Evolutionary conservation across 2,329 filamentous ascomycete species (phyloP).

Genomic region (Monosporascus ibericus): DNA sequence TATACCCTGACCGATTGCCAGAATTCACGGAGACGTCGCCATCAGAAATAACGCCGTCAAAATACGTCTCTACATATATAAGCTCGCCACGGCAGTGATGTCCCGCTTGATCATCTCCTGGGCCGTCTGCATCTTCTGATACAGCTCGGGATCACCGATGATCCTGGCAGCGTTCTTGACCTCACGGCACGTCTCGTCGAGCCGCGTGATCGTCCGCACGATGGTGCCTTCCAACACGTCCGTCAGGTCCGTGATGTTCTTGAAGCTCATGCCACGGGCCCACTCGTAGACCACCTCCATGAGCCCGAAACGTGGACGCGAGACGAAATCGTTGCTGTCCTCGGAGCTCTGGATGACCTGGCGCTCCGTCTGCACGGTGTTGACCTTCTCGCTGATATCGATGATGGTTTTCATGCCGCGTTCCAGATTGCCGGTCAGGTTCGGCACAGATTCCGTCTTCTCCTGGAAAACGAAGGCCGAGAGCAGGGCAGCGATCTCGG

Average conservation of each 20-base stretch:
- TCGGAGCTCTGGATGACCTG: constrained; percentile 89
- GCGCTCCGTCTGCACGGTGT: constrained; percentile 78
- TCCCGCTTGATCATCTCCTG: constrained; percentile 98
- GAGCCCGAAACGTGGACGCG: constrained; percentile 80
- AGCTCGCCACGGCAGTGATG: constrained; percentile 80
- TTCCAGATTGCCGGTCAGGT: constrained; percentile 74
- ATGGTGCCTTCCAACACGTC: constrained; percentile 97
- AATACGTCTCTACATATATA: constrained; percentile 66
- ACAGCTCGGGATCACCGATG: constrained; percentile 87
- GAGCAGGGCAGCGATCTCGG: constrained; percentile 90
- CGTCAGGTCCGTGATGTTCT: constrained; percentile 91
- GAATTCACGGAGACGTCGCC: too few species aligned
- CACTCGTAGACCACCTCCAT: constrained; percentile 99
- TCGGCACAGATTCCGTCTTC: constrained; percentile 79
- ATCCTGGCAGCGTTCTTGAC: constrained; percentile 96
- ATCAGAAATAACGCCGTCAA: not conserved
- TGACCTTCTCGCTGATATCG: constrained; percentile 86
- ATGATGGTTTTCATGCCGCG: constrained; percentile 81
- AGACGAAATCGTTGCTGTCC: constrained; percentile 88
- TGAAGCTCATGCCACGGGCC: constrained; percentile 97
- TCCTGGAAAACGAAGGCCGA: constrained; percentile 97
- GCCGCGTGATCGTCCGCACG: constrained; percentile 83
- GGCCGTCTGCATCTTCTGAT: constrained; percentile 93
- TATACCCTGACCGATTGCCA: not conserved
- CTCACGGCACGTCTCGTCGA: constrained; percentile 95